Conservation (phyloP, 345 rosid species). For the Gossypium mustelinum region DNA sequence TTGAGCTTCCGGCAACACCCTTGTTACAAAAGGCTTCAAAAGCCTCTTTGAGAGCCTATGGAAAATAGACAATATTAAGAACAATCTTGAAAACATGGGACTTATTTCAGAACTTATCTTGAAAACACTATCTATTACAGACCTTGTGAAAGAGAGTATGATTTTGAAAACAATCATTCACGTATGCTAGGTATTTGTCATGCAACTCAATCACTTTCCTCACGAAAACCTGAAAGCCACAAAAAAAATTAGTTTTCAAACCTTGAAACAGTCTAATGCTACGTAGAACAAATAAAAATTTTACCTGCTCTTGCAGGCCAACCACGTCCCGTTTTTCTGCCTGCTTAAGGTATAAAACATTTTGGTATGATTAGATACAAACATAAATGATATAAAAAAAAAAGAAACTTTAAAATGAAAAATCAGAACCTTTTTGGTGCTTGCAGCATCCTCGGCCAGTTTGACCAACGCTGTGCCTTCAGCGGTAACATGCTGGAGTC, state of each 20-base stretch:
- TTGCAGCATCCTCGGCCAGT: constrained; percentile 65
- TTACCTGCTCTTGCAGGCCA: constrained; percentile 56
- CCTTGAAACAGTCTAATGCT: background rate
- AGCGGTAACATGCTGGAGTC: constrained; percentile 54
- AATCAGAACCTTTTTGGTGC: constrained; percentile 36
- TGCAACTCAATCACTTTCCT: constrained; percentile 67
- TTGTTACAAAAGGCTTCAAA: constrained; percentile 69
- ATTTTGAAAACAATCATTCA: constrained; percentile 57
- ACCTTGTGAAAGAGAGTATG: constrained; percentile 73
- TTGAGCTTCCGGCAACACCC: constrained; percentile 58
- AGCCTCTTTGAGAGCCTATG: constrained; percentile 67
- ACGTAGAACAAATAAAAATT: background rate
- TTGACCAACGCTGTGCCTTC: constrained; percentile 66
- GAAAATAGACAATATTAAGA: constrained; percentile 6
- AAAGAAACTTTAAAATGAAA: background rate
- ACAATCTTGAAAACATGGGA: background rate
- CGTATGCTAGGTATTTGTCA: constrained; percentile 58
- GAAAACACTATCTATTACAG: constrained; percentile 12
- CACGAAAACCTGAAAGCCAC: constrained; percentile 47
- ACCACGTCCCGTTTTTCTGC: constrained; percentile 33
- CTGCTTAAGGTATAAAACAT: constrained; percentile 17
- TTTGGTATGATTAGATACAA: background rate
- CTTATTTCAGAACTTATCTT: background rate
- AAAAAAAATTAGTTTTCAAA: constrained; percentile 18
- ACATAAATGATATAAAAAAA: background rate